Percentiles rank a stretch among this genome's conserved stretches.
phyloP scores from a whole-genome alignment of 768 basidiomycete genomes.

The Naematelia aurantialba region DNA sequence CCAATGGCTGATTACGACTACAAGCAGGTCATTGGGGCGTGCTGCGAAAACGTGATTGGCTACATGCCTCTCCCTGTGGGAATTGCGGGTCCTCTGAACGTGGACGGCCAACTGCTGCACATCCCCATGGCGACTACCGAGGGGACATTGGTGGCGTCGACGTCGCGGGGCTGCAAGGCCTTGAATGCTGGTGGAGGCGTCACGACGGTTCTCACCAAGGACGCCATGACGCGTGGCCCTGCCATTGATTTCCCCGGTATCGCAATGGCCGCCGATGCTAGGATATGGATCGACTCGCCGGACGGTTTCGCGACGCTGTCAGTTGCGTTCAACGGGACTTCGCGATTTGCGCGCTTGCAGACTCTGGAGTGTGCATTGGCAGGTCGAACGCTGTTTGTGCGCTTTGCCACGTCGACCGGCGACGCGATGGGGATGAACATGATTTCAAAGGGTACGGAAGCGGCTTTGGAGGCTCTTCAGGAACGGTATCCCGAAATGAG shows the following conservation, averaged over 20 bases:
- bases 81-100: constrained; percentile 87
- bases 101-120: constrained; percentile 77
- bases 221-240: constrained; percentile 98
- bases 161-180: constrained; percentile 95
- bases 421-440: constrained; percentile 99
- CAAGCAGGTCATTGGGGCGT: constrained; percentile 86
- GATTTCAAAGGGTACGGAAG: constrained; percentile 98
- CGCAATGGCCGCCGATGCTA: constrained; percentile 72
- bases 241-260: constrained; percentile 90
- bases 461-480: constrained; percentile 70
- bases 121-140: constrained; percentile 99
- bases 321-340: constrained; percentile 88
- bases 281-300: constrained; percentile 78
- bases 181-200: constrained; percentile 95
- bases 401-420: constrained; percentile 90
- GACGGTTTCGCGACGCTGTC: constrained; percentile 73
- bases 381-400: constrained; percentile 85
- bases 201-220: constrained; percentile 82
- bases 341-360: constrained; percentile 82
- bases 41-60: constrained; percentile 98
- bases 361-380: constrained; percentile 84
- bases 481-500: constrained; percentile 84
- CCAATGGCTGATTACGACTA: constrained; percentile 88
- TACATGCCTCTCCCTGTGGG: constrained; percentile 95
- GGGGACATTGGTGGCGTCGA: constrained; percentile 94